Base-by-base conservation (phyloP, 805 yeast species). In the Kodamaea nitidulidarum region DNA sequence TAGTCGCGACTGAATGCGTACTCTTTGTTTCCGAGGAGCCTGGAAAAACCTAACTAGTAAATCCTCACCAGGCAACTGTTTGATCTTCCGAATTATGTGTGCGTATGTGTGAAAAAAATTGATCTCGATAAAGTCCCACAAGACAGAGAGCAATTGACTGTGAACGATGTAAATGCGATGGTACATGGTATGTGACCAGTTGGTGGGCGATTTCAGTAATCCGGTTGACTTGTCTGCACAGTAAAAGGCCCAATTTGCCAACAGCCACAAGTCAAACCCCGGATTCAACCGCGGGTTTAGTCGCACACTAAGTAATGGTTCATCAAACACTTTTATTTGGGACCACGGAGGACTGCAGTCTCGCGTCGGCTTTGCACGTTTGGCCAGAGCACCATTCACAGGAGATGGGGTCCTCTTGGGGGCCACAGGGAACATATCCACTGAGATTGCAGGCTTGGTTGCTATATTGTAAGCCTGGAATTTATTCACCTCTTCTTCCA, bases 221-320 rank as follows among this genome's bases (percentile, higher is more conserved):
- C 51, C 44, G 5, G 56, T 41, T 10, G 60, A 50, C 39, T 45
- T 39, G 18, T 58, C 58, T 6, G 67, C 66, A 47, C 72, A 67
- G 44, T 50, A 50, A 34, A 63, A 61, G 8, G 62, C 44, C 72
- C 72, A 67, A 27, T 55, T 52, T 9, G 63, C 36, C 24, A 66
- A 40, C 10, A 47, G 40, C 70, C 70, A 63, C 4, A 67, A 9
- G 28, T 41, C 51, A 46, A 52, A 64, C 10, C 42, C 41, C 4
- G 36, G 15, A 21, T 47, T 45, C 11, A 42, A 34, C 12, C 38
- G 39, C 2, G 61, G 60, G 38, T 51, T 52, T 10, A 66, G 43
- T 26, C 50, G 50, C 14, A 42, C 41, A 2, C 57, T 46, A 4
- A 66, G 36, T 4, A 62, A 38, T 10, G 44, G 42, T 16, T 68